Conservation (phyloP, 805 yeast genomes). For the Lipomyces anomalus region DNA sequence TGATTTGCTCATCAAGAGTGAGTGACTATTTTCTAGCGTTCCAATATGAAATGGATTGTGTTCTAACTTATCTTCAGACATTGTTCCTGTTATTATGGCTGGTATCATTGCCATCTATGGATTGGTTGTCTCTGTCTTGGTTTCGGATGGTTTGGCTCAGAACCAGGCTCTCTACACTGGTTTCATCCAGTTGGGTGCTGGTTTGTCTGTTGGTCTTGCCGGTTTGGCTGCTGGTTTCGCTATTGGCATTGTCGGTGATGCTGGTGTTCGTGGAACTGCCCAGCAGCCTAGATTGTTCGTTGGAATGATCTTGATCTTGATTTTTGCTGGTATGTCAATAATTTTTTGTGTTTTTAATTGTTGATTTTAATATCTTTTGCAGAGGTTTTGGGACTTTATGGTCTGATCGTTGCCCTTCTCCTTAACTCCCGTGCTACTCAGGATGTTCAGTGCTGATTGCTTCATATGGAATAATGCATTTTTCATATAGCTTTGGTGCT, state of each 20-base stretch:
- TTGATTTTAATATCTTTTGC: no score
- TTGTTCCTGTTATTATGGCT: slow-evolving; percentile 96
- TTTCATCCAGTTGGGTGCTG: slow-evolving; percentile 97
- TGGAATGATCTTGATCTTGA: slow-evolving; percentile 81
- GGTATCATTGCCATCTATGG: slow-evolving; percentile 98
- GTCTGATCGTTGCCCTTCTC: slow-evolving; percentile 94
- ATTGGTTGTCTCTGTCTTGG: slow-evolving; percentile 88
- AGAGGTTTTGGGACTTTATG: slow-evolving; percentile 92
- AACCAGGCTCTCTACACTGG: slow-evolving; percentile 87
- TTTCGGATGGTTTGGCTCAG: slow-evolving; percentile 80
- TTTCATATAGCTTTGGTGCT: neutral
- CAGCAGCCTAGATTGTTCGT: slow-evolving; percentile 84
- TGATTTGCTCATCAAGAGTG: slow-evolving; percentile 80
- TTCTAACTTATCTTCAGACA: slow-evolving; percentile 10
- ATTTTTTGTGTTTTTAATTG: no score
- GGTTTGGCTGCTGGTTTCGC: slow-evolving; percentile 96
- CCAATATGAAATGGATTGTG: neutral
- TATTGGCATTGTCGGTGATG: slow-evolving; percentile 90
- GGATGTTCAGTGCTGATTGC: slow-evolving; percentile 20
- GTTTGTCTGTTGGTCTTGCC: slow-evolving; percentile 92
- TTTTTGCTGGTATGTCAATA: slow-evolving; percentile 57
- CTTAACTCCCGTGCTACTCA: slow-evolving; percentile 91
- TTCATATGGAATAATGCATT: neutral
- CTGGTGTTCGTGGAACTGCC: slow-evolving; percentile 83
- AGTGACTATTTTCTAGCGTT: neutral